Evolutionary conservation across 331 rosid species (phyloP), one percentile per base, ranked within the genome.

Genomic region (Spiraea crenata): DNA sequence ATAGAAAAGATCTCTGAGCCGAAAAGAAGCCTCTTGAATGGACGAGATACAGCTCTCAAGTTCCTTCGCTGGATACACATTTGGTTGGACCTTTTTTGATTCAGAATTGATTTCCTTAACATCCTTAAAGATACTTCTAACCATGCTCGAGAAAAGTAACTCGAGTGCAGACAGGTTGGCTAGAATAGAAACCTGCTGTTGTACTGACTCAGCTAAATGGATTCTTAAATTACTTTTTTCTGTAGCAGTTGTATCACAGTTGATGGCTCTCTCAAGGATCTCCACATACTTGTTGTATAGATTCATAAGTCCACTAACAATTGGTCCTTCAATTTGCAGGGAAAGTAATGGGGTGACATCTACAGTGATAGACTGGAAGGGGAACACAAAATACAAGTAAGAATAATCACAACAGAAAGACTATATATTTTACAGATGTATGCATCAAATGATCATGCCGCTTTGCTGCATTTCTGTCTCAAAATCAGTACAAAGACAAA

Each of bases 171-270:
- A 85, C 39, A 83, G 34, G 76, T 86, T 91, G 79, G 84, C 89
- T 82, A 91, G 78, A 74, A 91, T 34, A 40, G 97, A 85, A 75
- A 88, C 79, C 65, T 86, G 88, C 35, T 86, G 92, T 25, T 70
- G 19, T 74, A 83, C 44, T 57, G 89, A 72, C 73, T 80, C 81
- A 1, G 91, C 86, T 37, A 79, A 73, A 76, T 75, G 82, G 63
- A 85, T 76, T 63, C 78, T 63, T 17, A 78, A 60, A 80, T 52
- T 81, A 67, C 11, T 79, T 65, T 72, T 67, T 56, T 82, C 85
- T 42, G 20, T 51, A 68, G 13, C 55, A 12, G 55, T 74, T 70
- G 60, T 73, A 51, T 83, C 84, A 45, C 56, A 47, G 41, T 78
- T 68, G 65, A 86, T 80, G 57, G 81, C 87, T 58, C 71, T 84